Conservation (phyloP, 1,284 basidiomycete genomes). For the Boletellus sp. region DNA sequence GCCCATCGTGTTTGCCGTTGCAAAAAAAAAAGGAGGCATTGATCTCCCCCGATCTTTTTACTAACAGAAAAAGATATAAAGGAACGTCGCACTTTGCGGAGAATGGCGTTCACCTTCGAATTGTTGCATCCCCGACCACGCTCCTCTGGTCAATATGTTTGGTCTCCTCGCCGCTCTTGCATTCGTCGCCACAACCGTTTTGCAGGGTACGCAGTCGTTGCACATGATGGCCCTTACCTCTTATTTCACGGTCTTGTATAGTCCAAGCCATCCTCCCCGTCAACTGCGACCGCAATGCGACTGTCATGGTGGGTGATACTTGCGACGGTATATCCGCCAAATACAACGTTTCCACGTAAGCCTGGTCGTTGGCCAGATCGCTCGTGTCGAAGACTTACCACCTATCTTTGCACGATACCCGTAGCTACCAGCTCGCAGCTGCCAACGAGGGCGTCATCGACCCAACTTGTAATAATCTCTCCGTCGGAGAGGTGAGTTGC, state of each 20-base stretch:
- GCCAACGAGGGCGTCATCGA: conserved; percentile 37
- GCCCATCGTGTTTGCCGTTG: not conserved
- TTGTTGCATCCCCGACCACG: not conserved
- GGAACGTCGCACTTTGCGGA: not conserved
- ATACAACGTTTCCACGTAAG: conserved; percentile 44
- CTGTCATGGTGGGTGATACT: conserved; percentile 30
- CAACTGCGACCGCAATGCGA: conserved; percentile 39
- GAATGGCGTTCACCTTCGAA: not conserved
- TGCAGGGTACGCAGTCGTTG: conserved; percentile 16
- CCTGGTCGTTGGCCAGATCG: not conserved
- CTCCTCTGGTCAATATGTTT: conserved; percentile 16
- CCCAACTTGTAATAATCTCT: conserved; percentile 35
- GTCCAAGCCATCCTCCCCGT: conserved; percentile 19
- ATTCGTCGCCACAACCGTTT: conserved; percentile 10
- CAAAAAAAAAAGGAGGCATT: not conserved
- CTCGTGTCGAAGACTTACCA: not conserved
- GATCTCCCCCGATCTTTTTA: not conserved
- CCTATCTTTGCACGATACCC: not conserved
- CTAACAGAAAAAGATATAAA: conserved; percentile 21
- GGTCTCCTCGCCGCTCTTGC: conserved; percentile 14
- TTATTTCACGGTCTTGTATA: conserved; percentile 6
- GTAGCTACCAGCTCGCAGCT: conserved; percentile 40
- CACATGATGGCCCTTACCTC: not conserved
- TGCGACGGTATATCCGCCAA: conserved; percentile 41
- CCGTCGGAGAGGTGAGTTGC: conserved; percentile 27